These are phyloP conservation scores for Chlamydomonas sp. DNA, from an alignment of 139 green algal genomes.

Conservation along the genomic window DNA sequence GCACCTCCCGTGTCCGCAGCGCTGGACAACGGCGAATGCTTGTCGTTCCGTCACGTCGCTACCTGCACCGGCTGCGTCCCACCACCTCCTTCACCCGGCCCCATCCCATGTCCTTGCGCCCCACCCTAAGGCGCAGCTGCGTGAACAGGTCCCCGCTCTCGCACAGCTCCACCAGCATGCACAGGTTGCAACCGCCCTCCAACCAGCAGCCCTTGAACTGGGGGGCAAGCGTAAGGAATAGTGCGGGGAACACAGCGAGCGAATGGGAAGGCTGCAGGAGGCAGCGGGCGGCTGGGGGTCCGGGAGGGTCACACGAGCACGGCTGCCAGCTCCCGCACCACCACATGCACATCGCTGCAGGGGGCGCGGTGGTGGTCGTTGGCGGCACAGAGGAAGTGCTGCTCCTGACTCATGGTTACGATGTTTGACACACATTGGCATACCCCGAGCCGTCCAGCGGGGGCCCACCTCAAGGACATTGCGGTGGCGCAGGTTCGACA, in stretches of 20 bases:
- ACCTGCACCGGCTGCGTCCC: too few species aligned
- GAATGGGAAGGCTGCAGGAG: neutral
- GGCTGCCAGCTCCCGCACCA: too few species aligned
- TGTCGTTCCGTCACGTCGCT: too few species aligned
- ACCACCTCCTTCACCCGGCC: too few species aligned
- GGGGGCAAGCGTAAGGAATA: neutral
- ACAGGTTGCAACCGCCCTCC: constrained; percentile 45
- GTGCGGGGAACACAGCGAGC: neutral
- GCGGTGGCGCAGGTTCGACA: constrained; percentile 42
- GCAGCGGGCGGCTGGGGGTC: too few species aligned
- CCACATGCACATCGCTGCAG: too few species aligned
- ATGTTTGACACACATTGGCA: neutral
- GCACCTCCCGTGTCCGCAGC: too few species aligned
- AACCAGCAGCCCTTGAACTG: constrained; percentile 37
- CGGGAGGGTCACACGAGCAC: too few species aligned
- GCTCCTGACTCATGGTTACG: too few species aligned
- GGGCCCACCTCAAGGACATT: constrained; percentile 41
- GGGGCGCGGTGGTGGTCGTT: too few species aligned
- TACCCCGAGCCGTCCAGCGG: neutral
- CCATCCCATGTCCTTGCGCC: neutral
- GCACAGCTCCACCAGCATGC: constrained; percentile 49
- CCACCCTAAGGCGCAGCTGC: constrained; percentile 35
- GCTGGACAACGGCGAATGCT: too few species aligned
- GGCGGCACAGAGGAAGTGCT: too few species aligned
- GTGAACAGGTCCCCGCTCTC: constrained; percentile 44